Evolutionary conservation across 768 basidiomycete genomes (phyloP), one percentile per base, ranked within the genome.

Genomic region (Coprinopsis sp.): DNA sequence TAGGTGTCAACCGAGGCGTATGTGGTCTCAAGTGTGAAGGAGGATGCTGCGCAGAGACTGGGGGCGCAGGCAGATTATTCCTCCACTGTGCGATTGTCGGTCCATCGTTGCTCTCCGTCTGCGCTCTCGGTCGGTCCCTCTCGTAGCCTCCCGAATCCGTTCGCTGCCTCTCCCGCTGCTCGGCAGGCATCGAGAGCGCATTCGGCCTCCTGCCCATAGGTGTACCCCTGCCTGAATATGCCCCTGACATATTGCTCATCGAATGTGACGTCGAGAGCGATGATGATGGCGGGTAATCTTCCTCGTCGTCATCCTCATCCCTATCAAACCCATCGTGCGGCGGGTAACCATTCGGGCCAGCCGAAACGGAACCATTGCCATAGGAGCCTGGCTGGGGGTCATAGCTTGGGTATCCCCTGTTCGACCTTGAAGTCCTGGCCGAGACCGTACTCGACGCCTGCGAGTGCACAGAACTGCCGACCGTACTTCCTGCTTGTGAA

Each of bases 251-350:
- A n/a, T n/a, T n/a, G n/a, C n/a, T n/a, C n/a, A n/a, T n/a, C n/a
- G n/a, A n/a, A n/a, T n/a, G n/a, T n/a, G n/a, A n/a, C n/a, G n/a
- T n/a, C n/a, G n/a, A n/a, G n/a, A n/a, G n/a, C n/a, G n/a, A n/a
- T n/a, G n/a, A n/a, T n/a, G 77, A 64, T 4, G 76, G 69, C 2
- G 81, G 79, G 57, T 85, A 85, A 51, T 91, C 90, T 58, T 91
- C 90, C 47, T 89, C 87, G 51, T 87, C 77, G 19, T 77, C 85
- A 29, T 87, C 87, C 2, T 71, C 68, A 37, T 88, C 88, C 47
- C 80, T 69, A 33, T 84, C 87, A 56, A 90, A 88, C 7, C 83
- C 84, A 44, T 85, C 78, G 41, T 81, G 66, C 2, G 79, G 75
- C 6, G 77, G 73, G 58, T 84, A 79, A 11, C 79, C 81, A 23